Percentiles rank a stretch among this genome's conserved stretches.
Conservation (phyloP, 176 grass and related monocot species). For the Carex littledalei region DNA sequence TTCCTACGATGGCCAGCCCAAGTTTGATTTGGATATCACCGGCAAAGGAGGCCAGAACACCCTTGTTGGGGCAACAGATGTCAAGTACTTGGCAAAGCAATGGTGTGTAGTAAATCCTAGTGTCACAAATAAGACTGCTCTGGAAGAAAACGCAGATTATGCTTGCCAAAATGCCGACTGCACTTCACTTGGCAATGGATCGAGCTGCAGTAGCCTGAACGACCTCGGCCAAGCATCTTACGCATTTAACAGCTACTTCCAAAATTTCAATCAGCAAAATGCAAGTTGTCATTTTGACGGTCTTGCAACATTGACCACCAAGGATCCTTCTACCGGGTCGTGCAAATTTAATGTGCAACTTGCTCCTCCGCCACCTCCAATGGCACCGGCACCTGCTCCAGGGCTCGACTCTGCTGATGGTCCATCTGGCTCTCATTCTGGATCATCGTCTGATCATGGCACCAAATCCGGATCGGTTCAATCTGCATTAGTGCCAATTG, state of each 20-base stretch:
- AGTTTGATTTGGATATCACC: constrained; percentile 40
- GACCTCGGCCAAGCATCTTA: constrained; percentile 45
- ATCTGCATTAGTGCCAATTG: not conserved
- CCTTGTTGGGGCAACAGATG: constrained; percentile 29
- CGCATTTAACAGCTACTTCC: constrained; percentile 67
- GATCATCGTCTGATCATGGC: not conserved
- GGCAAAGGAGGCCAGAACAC: constrained; percentile 20
- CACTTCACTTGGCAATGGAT: constrained; percentile 40
- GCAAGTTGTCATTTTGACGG: constrained; percentile 58
- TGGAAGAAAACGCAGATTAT: constrained; percentile 37
- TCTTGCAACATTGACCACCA: constrained; percentile 38
- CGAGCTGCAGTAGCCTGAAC: constrained; percentile 46
- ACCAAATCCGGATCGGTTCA: not conserved
- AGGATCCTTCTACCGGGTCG: constrained; percentile 21
- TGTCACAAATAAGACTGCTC: not conserved
- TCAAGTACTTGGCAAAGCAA: constrained; percentile 41
- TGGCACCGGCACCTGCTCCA: not conserved
- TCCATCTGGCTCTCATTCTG: not conserved
- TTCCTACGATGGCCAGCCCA: constrained; percentile 56
- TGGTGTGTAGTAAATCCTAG: constrained; percentile 61
- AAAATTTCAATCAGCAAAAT: constrained; percentile 49
- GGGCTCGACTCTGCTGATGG: not conserved
- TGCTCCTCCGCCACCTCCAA: not conserved
- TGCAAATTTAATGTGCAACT: constrained; percentile 53
- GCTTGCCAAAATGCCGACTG: constrained; percentile 58